These are phyloP conservation scores for Byssoonygena ceratinophila DNA, from an alignment of 2,329 filamentous ascomycete genomes.

Conservation along the genomic window DNA sequence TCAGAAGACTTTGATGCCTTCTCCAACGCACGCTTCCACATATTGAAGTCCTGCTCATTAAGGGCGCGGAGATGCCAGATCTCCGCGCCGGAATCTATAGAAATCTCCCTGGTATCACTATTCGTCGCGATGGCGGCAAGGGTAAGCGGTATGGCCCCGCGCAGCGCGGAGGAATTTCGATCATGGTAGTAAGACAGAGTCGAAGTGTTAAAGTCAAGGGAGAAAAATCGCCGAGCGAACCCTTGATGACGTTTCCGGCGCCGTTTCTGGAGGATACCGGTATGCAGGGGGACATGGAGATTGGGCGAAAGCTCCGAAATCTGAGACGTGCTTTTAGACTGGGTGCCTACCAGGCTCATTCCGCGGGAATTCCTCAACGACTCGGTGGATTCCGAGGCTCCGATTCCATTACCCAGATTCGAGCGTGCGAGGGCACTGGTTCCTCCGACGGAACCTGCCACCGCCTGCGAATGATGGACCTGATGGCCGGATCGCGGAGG, in stretches of 20 bases:
- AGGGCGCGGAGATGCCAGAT: conserved; percentile 86
- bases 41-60: conserved; percentile 72
- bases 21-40: conserved; percentile 79
- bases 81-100: conserved; percentile 91
- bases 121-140: conserved; percentile 85
- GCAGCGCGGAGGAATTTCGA: conserved; percentile 79
- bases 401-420: conserved; percentile 35
- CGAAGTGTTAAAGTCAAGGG: conserved; percentile 84
- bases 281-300: conserved; percentile 54
- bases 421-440: conserved; percentile 1
- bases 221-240: conserved; percentile 88
- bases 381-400: conserved; percentile 41
- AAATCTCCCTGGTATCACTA: conserved; percentile 79
- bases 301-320: conserved; percentile 21
- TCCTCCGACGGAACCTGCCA: conserved; percentile 26
- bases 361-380: conserved; percentile 35
- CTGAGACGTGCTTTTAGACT: conserved; percentile 17
- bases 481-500: conserved; percentile 36
- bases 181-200: conserved; percentile 96
- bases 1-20: conserved; percentile 53
- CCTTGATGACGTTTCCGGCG: conserved; percentile 88
- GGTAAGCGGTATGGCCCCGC: conserved; percentile 84
- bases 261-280: conserved; percentile 77
- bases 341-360: background rate
- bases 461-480: conserved; percentile 44